Conservation (phyloP, 2,329 filamentous ascomycete genomes). For the Dactylonectria estremocensis region DNA sequence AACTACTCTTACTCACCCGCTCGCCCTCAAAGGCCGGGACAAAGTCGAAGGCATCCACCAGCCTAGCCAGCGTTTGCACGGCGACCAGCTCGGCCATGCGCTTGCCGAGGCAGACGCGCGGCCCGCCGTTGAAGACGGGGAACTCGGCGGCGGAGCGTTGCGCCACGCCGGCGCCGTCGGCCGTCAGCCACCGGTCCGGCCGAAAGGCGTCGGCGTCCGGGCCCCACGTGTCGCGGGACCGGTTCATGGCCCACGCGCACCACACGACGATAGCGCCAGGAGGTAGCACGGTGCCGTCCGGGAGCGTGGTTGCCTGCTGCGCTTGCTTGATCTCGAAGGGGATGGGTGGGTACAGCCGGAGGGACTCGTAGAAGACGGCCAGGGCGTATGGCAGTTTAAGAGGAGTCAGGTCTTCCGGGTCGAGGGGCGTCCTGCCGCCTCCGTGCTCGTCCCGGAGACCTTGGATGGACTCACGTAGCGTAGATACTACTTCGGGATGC, state of each 20-base stretch:
- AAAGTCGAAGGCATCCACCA: slow-evolving; percentile 68
- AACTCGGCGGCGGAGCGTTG: slow-evolving; percentile 68
- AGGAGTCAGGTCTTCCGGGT: slow-evolving; percentile 57
- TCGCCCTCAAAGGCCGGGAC: slow-evolving; percentile 59
- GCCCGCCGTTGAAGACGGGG: slow-evolving; percentile 76
- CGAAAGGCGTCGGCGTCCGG: slow-evolving; percentile 68
- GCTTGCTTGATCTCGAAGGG: slow-evolving; percentile 78
- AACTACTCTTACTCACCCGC: slow-evolving; percentile 71
- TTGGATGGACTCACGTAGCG: slow-evolving; percentile 61
- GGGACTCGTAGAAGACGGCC: slow-evolving; percentile 73
- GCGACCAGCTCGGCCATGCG: slow-evolving; percentile 75
- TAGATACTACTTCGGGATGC: slow-evolving; percentile 58
- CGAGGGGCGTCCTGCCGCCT: neutral
- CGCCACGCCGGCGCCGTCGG: slow-evolving; percentile 56
- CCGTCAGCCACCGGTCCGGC: slow-evolving; percentile 70
- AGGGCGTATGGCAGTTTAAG: slow-evolving; percentile 68
- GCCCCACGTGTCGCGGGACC: slow-evolving; percentile 71
- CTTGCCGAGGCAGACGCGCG: slow-evolving; percentile 73
- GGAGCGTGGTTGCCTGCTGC: slow-evolving; percentile 65
- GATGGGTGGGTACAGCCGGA: slow-evolving; percentile 75
- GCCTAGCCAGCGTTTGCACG: slow-evolving; percentile 67
- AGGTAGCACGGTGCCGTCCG: slow-evolving; percentile 73
- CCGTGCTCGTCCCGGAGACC: slow-evolving; percentile 25
- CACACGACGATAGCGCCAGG: slow-evolving; percentile 70
- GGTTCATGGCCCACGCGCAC: slow-evolving; percentile 76